A percentile compares a stretch with the other conserved stretches of the same genome.
Conservation (phyloP, 352 stramenopile species). For the Thraustochytrium striatum region DNA sequence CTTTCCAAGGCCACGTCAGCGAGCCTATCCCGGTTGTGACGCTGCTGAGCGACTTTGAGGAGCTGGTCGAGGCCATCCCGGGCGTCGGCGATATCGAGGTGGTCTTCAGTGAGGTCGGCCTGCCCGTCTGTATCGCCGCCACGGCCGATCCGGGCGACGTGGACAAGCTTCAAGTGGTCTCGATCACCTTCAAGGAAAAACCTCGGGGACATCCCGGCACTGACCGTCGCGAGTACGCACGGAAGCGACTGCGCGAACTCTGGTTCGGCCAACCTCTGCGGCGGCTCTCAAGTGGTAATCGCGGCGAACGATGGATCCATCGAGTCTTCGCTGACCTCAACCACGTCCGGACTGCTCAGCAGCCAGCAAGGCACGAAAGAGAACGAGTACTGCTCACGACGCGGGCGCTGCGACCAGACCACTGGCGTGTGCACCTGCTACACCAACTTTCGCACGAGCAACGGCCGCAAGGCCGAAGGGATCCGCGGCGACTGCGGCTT, state of each 20-base stretch:
- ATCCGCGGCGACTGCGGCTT: constrained; percentile 82
- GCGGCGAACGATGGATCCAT: neutral
- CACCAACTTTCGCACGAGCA: constrained; percentile 70
- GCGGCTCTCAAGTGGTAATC: neutral
- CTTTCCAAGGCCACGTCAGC: constrained; percentile 70
- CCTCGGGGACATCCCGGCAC: constrained; percentile 56
- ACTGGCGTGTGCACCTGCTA: constrained; percentile 77
- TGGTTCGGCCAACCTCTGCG: neutral
- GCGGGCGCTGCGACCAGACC: constrained; percentile 70
- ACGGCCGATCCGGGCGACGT: no score
- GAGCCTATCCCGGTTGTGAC: constrained; percentile 64
- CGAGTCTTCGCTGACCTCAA: no score
- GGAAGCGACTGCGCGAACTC: neutral
- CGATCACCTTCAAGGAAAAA: constrained; percentile 58
- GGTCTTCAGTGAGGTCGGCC: constrained; percentile 61
- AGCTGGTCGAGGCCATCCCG: constrained; percentile 63
- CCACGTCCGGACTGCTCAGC: no score
- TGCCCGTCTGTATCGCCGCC: constrained; percentile 57
- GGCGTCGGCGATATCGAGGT: constrained; percentile 66
- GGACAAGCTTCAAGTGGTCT: constrained; percentile 55
- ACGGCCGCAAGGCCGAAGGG: constrained; percentile 76
- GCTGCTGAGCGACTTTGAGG: constrained; percentile 59
- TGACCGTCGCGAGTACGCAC: constrained; percentile 54
- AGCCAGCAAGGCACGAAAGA: constrained; percentile 79
- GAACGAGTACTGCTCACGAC: constrained; percentile 75